Conservation (phyloP, 495 filamentous ascomycete genomes). For the Neurospora sublineolata region DNA sequence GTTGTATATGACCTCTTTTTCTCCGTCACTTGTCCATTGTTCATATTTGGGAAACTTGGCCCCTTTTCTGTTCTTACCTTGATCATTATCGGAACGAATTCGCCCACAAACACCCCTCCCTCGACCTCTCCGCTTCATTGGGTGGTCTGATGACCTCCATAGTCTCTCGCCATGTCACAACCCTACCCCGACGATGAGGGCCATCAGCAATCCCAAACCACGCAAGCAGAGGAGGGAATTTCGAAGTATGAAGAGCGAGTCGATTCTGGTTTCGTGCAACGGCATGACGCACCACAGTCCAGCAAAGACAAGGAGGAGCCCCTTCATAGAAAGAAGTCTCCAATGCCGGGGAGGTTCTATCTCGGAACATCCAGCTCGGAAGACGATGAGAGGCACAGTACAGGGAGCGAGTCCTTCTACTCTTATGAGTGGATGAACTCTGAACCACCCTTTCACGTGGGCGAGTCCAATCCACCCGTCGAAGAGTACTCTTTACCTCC, state of each 20-base stretch:
- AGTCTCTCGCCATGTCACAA: background rate
- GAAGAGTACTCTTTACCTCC: background rate
- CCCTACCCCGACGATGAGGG: background rate
- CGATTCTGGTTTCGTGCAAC: background rate
- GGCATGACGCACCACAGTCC: background rate
- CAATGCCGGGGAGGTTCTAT: background rate
- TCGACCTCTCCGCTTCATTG: background rate
- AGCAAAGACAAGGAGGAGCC: background rate
- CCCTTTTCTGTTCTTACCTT: background rate
- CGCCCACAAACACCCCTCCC: background rate
- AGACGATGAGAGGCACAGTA: background rate
- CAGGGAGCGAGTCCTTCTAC: background rate
- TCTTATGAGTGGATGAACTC: background rate
- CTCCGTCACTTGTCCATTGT: background rate
- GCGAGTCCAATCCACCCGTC: background rate
- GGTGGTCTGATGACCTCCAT: background rate
- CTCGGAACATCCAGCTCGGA: background rate
- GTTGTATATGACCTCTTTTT: background rate
- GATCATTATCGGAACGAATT: background rate
- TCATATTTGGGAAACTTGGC: background rate
- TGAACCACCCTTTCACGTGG: background rate
- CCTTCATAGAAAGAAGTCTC: background rate
- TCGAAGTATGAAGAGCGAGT: background rate
- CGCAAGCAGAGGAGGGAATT: background rate
- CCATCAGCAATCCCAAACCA: background rate